A percentile compares a stretch with the other conserved stretches of the same genome.
phyloP scores from a whole-genome alignment of 75 land plant species.

The Adiantum capillusveneris region DNA sequence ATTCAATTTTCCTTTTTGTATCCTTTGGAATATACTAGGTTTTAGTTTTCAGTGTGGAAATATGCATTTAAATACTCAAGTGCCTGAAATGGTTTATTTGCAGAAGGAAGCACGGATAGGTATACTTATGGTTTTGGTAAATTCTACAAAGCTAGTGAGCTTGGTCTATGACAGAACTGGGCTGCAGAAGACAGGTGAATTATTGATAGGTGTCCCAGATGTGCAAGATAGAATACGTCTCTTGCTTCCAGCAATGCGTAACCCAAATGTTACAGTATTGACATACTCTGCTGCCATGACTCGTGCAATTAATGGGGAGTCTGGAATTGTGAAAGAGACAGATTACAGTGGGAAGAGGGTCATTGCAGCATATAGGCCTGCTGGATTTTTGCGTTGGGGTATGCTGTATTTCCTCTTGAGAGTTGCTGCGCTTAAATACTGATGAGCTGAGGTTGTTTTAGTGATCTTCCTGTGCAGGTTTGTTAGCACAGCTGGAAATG shows the following conservation, averaged over 20 bases:
- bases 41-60: no score
- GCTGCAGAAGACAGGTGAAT: conserved; percentile 29
- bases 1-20: no score
- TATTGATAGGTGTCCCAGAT: conserved; percentile 24
- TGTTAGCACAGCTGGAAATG: conserved; percentile 27
- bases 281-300: conserved; percentile 15
- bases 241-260: conserved; percentile 15
- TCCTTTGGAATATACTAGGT: no score
- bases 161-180: conserved; percentile 29
- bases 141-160: conserved; percentile 16
- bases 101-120: conserved; percentile 7
- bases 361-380: conserved; percentile 28
- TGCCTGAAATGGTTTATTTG: no score
- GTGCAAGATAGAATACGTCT: conserved; percentile 15
- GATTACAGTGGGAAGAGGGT: conserved; percentile 25
- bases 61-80: no score
- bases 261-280: conserved; percentile 14
- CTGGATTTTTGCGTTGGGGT: conserved; percentile 30
- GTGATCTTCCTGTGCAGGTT: conserved; percentile 11
- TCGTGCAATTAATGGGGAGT: conserved; percentile 8
- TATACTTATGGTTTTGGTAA: conserved; percentile 22
- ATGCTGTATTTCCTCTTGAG: not conserved
- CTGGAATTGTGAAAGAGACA: conserved; percentile 15
- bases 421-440: no score
- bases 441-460: not conserved